These are phyloP conservation scores for Chlorella sp. DNA, from an alignment of 139 green algal genomes.

Conservation along the genomic window DNA sequence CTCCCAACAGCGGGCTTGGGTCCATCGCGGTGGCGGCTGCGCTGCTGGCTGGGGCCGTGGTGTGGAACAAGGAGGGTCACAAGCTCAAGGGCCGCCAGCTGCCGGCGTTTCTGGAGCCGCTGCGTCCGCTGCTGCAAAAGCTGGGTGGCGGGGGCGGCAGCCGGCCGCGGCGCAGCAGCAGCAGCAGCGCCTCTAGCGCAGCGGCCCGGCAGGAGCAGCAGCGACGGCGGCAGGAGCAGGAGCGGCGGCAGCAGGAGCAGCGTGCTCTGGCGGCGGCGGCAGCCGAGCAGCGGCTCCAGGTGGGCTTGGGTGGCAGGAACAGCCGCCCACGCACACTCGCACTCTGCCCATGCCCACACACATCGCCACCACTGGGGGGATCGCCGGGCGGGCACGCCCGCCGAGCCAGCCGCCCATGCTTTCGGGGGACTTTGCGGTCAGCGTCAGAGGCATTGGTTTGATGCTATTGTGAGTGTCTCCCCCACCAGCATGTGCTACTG, in stretches of 20 bases:
- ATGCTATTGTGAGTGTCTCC: neutral
- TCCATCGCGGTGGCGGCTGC: slow-evolving; percentile 4
- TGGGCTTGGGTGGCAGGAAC: neutral
- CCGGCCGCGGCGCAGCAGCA: neutral
- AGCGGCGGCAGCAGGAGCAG: slow-evolving; percentile 6
- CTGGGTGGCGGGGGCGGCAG: neutral
- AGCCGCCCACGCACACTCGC: no score
- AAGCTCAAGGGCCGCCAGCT: slow-evolving; percentile 15
- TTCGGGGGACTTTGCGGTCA: neutral
- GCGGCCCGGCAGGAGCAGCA: neutral
- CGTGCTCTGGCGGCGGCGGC: neutral
- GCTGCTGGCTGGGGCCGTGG: neutral
- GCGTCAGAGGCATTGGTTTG: neutral
- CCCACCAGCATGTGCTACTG: neutral
- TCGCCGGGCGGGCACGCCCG: no score
- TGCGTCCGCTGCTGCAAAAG: slow-evolving; percentile 10
- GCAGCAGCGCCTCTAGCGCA: neutral
- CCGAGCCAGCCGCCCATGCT: no score
- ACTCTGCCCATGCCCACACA: no score
- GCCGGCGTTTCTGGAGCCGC: neutral
- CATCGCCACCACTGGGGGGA: no score
- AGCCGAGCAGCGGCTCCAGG: slow-evolving; percentile 13
- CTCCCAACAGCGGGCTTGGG: neutral
- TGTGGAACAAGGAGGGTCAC: slow-evolving; percentile 3
- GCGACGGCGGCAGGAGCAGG: neutral